Percentiles rank a stretch among this genome's conserved stretches.
phyloP scores from a whole-genome alignment of 2,329 filamentous ascomycete genomes.

The Westerdykella aurantiaca region DNA sequence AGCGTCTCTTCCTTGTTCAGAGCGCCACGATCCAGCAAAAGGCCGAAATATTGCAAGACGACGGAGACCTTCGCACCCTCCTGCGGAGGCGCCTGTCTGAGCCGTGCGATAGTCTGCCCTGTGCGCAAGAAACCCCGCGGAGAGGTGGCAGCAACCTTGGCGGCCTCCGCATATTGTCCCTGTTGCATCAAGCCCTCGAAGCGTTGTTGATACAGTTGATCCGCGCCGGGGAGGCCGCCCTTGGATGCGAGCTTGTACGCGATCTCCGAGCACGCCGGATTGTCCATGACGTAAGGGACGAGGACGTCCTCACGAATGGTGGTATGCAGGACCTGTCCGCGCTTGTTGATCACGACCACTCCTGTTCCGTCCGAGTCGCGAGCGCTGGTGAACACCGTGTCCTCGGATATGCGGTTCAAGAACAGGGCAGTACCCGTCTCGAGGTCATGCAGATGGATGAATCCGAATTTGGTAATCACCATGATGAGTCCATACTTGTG shows the following conservation, averaged over 20 bases:
- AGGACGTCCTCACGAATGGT: slow-evolving; percentile 87
- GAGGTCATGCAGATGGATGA: slow-evolving; percentile 97
- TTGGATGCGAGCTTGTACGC: slow-evolving; percentile 95
- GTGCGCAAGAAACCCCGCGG: slow-evolving; percentile 93
- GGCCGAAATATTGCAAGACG: slow-evolving; percentile 95
- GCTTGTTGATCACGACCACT: slow-evolving; percentile 91
- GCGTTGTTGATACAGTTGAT: slow-evolving; percentile 85
- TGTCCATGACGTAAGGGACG: slow-evolving; percentile 92
- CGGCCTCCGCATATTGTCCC: slow-evolving; percentile 80
- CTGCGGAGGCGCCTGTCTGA: slow-evolving; percentile 78
- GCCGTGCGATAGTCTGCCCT: slow-evolving; percentile 88
- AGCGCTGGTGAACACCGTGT: slow-evolving; percentile 95
- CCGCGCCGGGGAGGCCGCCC: slow-evolving; percentile 87
- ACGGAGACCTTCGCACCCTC: slow-evolving; percentile 77
- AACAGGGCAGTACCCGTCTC: slow-evolving; percentile 95
- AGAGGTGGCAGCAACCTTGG: slow-evolving; percentile 94
- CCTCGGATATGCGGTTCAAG: slow-evolving; percentile 99
- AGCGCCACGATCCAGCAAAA: slow-evolving; percentile 89
- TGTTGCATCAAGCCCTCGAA: slow-evolving; percentile 81
- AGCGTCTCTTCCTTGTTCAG: slow-evolving; percentile 91
- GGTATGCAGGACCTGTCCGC: slow-evolving; percentile 92
- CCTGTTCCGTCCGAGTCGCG: slow-evolving; percentile 78
- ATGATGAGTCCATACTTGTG: slow-evolving; percentile 96
- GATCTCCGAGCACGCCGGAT: slow-evolving; percentile 86
- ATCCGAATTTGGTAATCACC: slow-evolving; percentile 96